Base-by-base conservation (phyloP, 495 filamentous ascomycete species). In the Extremus antarcticus region DNA sequence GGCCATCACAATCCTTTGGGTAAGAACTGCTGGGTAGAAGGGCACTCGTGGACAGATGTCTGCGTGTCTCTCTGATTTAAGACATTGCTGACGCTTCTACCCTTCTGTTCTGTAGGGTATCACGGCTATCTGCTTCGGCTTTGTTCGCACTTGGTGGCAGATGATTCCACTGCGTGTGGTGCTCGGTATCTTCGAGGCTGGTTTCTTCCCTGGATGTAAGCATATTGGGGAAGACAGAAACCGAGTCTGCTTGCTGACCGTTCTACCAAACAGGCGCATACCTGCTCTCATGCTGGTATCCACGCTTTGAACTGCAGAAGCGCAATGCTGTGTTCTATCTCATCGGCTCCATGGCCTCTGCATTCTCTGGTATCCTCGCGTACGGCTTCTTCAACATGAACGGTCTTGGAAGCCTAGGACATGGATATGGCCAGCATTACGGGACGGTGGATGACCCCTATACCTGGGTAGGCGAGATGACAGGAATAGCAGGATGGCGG, bases 361-460 rank as follows among this genome's bases (percentile, higher is more conserved):
- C 62, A 20, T 64, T 58, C 53, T 54, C 53, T 25, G 62, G 62
- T 52, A 64, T 64, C 24, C 62, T 64, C 21, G 62, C 59, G 43
- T 64, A 43, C 22, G 62, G 62, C 40, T 54, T 64, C 39, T 54
- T 35, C 17, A 55, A 64, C 25, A 48, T 64, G 38, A 41, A 57
- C 7, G 59, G 59, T 23, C 55, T 58, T 20, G 50, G 47, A 2
- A 24, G 46, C 25, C 39, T 60, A 1, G 56, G 56, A 15, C 2
- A n/a, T 1, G 35, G 8, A n/a, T 59, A 54, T 32, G 56, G 56
- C 16, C 56, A 59, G 23, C 51, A 54, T 35, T 58, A 62, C 35
- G 32, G 48, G 2, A 56, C 58, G 11, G 29, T 21, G 22, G 21
- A 11, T 11, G 20, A 48, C 16, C 50, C 55, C 2, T n/a, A 13